Conservation (phyloP, 352 stramenopile genomes). For the Globisporangium spinosum region DNA sequence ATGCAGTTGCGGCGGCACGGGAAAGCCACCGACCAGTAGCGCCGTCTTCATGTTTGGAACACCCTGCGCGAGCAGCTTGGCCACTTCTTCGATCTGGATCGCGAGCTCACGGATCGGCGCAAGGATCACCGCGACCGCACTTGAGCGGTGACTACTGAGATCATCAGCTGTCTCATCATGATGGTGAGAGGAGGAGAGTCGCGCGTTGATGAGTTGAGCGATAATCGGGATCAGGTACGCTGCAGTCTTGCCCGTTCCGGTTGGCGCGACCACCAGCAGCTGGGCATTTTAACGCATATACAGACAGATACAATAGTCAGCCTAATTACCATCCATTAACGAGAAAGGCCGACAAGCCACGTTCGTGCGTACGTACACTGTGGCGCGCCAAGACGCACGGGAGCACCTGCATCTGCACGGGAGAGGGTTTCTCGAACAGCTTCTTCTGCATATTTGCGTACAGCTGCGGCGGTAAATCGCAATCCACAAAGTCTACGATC, state of each 20-base stretch:
- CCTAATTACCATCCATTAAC: neutral
- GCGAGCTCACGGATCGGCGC: conserved; percentile 67
- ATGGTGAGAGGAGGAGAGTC: neutral
- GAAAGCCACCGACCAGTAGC: conserved; percentile 57
- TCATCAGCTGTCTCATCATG: too few species aligned
- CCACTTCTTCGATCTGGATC: conserved; percentile 65
- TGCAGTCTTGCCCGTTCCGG: conserved; percentile 67
- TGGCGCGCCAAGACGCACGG: conserved; percentile 38
- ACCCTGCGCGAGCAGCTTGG: conserved; percentile 51
- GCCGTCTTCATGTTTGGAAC: conserved; percentile 66
- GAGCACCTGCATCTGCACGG: conserved; percentile 76
- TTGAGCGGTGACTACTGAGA: neutral
- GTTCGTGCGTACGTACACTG: conserved; percentile 28
- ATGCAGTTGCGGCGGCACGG: conserved; percentile 65
- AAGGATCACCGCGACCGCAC: conserved; percentile 40
- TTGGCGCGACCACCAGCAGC: conserved; percentile 57
- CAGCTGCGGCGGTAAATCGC: conserved; percentile 30
- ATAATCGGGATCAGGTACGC: conserved; percentile 63
- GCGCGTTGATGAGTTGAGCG: conserved; percentile 27
- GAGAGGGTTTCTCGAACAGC: conserved; percentile 40
- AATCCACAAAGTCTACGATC: conserved; percentile 21
- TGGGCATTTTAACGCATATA: conserved; percentile 15
- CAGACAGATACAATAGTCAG: neutral
- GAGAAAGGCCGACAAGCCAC: neutral
- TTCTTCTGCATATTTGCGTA: conserved; percentile 34